phyloP scores from a whole-genome alignment of 2,329 filamentous ascomycete genomes.

The Pseudocercospora cruenta region DNA sequence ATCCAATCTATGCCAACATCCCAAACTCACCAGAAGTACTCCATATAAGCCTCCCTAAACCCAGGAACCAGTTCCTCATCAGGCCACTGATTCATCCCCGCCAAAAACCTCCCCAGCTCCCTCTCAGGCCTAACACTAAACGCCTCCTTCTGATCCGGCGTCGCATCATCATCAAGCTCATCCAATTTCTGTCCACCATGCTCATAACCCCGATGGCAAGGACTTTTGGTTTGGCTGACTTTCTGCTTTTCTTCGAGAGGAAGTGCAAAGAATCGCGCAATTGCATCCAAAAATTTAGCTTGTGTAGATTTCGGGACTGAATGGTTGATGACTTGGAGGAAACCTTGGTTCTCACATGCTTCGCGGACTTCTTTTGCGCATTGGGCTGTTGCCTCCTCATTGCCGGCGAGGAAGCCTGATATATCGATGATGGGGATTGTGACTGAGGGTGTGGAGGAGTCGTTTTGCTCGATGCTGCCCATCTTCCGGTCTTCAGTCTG shows the following conservation, averaged over 20 bases:
- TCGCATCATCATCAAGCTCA: not conserved
- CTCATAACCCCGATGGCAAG: not conserved
- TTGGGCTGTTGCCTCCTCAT: not conserved
- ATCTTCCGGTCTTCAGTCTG: not conserved
- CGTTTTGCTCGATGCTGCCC: not conserved
- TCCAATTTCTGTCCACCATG: not conserved
- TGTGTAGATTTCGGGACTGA: not conserved
- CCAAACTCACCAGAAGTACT: not conserved
- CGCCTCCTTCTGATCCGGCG: constrained; percentile 1
- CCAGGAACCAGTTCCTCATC: not conserved
- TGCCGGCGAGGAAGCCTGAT: not conserved
- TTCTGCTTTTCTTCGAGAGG: not conserved
- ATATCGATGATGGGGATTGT: not conserved
- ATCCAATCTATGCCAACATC: not conserved
- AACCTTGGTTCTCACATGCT: not conserved
- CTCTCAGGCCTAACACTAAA: not conserved
- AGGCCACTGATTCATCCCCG: not conserved
- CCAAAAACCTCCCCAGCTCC: not conserved
- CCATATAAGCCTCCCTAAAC: not conserved
- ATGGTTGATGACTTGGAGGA: not conserved
- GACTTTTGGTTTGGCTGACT: not conserved
- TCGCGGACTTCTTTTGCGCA: not conserved
- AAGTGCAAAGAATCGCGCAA: not conserved
- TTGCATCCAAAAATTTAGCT: not conserved
- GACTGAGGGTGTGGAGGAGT: not conserved